Base-by-base conservation (phyloP, 148 eudicot genomes). In the Vaccinium myrtillus region DNA sequence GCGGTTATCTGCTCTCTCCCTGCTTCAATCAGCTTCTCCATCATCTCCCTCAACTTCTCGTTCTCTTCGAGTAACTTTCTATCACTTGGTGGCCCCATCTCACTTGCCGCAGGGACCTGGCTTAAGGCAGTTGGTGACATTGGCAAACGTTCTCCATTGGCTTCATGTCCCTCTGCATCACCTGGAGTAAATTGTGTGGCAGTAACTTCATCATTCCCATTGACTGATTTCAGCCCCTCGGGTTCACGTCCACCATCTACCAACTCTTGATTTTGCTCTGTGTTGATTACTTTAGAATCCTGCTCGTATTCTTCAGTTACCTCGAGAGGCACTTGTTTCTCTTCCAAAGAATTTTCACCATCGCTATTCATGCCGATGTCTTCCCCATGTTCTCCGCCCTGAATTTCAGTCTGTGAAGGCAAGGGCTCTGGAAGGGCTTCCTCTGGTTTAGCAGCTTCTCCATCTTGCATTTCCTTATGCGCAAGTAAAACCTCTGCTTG, bases 1-100 rank as follows among this genome's bases (percentile, higher is more conserved):
- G 90, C 87, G 4, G 77, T 78, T 75, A 94, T 81, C 84, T 95
- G 98, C 58, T 93, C 91, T 50, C 90, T 89, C 49, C 94, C 95
- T 3, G 95, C 88, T 7, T 89, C 87, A 6, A 93, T 86, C 75
- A 95, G 51, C 86, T 90, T 89, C 84, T 90, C 92, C 81, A 94
- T 75, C 91, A 90, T 88, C 67, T 79, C 85, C 85, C 90, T 90
- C 86, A 95, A 27, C 88, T 67, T 92, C 85, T 88, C 93, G 1
- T 93, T 93, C 84, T 94, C 96, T 63, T 93, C 89, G 2, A 87
- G 78, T 36, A 92, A 69, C 48, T 76, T 86, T 15, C 81, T 77
- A 15, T 88, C 92, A 32, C 70, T 67, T 30, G 48, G 88, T 2
- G 36, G 15, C 58, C 13, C 61, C 1, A 4, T 59, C 13, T 71